These are phyloP conservation scores for Cardamine occulta DNA, from an alignment of 345 rosid genomes.

Conservation along the genomic window DNA sequence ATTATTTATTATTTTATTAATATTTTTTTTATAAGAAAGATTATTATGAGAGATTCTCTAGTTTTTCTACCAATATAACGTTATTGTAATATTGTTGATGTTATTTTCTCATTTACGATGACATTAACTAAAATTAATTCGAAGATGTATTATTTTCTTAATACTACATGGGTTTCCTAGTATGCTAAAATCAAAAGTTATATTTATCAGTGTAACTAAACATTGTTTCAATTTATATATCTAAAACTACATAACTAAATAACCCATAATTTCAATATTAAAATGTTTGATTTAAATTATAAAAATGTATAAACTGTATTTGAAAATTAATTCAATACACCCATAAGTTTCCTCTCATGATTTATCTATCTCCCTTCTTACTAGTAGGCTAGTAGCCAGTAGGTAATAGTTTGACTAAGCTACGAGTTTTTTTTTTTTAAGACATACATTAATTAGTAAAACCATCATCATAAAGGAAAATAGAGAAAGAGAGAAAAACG, in stretches of 20 bases:
- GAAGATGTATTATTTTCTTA: background rate
- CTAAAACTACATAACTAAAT: background rate
- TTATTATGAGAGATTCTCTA: too few species aligned
- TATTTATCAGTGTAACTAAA: background rate
- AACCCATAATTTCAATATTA: background rate
- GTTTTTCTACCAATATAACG: too few species aligned
- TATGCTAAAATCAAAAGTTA: too few species aligned
- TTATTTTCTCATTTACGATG: background rate
- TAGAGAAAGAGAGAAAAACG: constrained; percentile 22
- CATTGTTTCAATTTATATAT: background rate
- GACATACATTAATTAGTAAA: constrained; percentile 26
- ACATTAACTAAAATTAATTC: background rate
- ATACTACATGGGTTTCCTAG: background rate
- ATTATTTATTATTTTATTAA: too few species aligned
- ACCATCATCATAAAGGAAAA: constrained; percentile 34
- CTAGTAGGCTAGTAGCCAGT: too few species aligned
- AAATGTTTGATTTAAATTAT: background rate
- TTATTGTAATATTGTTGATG: background rate
- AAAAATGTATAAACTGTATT: background rate
- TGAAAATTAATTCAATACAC: background rate
- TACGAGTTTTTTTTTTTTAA: constrained; percentile 5
- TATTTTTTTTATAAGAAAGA: too few species aligned
- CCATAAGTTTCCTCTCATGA: background rate
- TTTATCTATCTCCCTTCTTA: constrained; percentile 23
- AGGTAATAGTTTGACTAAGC: constrained; percentile 33